Percentiles rank a stretch among this genome's conserved stretches.
These are phyloP conservation scores for Coniochaeta ligniaria DNA, from an alignment of 2,329 filamentous ascomycete species.

Conservation along the genomic window DNA sequence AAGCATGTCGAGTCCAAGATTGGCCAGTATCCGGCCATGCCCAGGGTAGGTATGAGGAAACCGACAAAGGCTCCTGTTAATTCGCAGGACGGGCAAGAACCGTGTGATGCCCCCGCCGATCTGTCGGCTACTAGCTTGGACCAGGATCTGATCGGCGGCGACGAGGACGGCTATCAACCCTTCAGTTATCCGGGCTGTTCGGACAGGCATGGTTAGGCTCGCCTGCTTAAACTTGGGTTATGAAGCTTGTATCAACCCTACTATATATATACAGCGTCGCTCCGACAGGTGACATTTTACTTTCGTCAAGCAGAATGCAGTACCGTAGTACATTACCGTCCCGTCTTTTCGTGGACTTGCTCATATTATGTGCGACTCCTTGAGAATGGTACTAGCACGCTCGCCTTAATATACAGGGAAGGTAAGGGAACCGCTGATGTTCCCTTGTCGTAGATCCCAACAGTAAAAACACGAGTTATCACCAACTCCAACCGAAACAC, in stretches of 20 bases:
- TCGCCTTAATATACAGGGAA: neutral
- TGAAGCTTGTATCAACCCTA: neutral
- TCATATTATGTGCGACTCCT: neutral
- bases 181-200: neutral
- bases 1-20: neutral
- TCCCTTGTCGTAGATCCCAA: neutral
- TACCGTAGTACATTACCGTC: neutral
- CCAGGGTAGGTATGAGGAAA: constrained; percentile 1
- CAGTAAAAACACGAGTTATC: neutral
- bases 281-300: constrained; percentile 1
- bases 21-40: neutral
- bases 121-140: constrained; percentile 1
- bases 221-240: neutral
- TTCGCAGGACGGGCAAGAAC: neutral
- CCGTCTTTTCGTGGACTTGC: neutral
- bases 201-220: neutral
- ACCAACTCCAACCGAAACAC: neutral
- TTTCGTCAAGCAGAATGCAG: neutral
- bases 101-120: neutral
- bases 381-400: neutral
- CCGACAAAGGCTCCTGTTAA: neutral
- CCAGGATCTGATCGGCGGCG: constrained; percentile 1
- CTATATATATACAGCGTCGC: neutral
- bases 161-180: neutral
- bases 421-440: neutral